Conservation (phyloP, 768 basidiomycete species). For the Auricularia sp. region DNA sequence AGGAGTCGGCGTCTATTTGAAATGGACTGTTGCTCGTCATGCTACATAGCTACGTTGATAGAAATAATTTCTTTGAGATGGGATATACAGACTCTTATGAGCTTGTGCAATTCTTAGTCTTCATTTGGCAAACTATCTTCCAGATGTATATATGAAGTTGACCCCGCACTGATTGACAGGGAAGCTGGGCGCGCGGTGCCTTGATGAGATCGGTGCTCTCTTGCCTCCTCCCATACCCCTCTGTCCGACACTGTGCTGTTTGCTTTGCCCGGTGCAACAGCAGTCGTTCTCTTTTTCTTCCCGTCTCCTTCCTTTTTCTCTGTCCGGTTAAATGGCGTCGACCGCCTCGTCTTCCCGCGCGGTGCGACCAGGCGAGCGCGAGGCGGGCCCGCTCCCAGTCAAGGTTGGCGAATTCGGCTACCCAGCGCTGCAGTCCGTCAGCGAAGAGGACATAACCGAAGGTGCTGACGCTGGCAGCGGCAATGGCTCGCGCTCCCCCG, state of each 20-base stretch:
- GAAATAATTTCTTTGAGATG: too few relatives aligned
- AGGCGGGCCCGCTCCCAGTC: neutral
- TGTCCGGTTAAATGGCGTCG: neutral
- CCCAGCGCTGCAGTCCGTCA: neutral
- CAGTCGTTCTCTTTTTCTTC: neutral
- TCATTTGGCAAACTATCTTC: too few relatives aligned
- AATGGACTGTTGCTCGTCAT: too few relatives aligned
- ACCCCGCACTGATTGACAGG: too few relatives aligned
- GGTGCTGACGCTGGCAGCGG: too few relatives aligned
- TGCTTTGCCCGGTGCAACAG: constrained; percentile 1
- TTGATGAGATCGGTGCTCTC: neutral
- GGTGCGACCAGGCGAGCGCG: neutral
- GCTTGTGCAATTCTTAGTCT: too few relatives aligned
- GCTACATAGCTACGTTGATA: too few relatives aligned
- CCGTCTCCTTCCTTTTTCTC: neutral
- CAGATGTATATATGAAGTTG: too few relatives aligned
- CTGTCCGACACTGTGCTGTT: neutral
- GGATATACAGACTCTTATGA: too few relatives aligned
- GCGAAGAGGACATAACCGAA: constrained; percentile 1
- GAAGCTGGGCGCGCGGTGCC: too few relatives aligned
- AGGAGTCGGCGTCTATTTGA: too few relatives aligned
- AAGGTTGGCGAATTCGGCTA: neutral
- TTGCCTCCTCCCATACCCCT: neutral
- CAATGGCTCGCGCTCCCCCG: too few relatives aligned
- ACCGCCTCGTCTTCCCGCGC: neutral